Evolutionary conservation across 129 eudicot genomes (phyloP).

Genomic region (Flaveria bidentis): DNA sequence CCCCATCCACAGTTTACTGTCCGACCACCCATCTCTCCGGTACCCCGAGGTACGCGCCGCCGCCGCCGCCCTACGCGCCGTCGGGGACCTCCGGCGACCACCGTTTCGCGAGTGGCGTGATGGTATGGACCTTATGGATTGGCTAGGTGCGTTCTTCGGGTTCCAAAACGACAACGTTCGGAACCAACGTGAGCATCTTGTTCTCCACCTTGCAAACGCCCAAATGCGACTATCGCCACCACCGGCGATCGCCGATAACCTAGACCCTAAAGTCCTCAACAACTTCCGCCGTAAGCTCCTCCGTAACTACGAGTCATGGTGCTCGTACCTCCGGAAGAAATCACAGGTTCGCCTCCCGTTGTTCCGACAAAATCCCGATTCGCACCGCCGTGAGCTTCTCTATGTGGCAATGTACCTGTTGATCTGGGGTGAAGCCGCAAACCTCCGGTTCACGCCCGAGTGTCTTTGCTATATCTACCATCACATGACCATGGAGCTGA

Average conservation of each 20-base stretch:
- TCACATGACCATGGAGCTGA: slow-evolving; percentile 71
- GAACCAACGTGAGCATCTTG: slow-evolving; percentile 87
- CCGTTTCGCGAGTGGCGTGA: slow-evolving; percentile 65
- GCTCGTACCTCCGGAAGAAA: slow-evolving; percentile 54
- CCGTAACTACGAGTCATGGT: slow-evolving; percentile 70
- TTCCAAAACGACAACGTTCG: slow-evolving; percentile 81
- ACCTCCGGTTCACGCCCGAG: slow-evolving; percentile 76
- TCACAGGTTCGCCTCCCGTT: slow-evolving; percentile 57
- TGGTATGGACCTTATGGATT: slow-evolving; percentile 75
- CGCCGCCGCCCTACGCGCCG: slow-evolving; percentile 62
- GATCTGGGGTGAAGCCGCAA: slow-evolving; percentile 93
- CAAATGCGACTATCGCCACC: slow-evolving; percentile 89
- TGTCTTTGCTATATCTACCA: slow-evolving; percentile 82
- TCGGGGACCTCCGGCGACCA: slow-evolving; percentile 76
- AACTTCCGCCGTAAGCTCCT: slow-evolving; percentile 71
- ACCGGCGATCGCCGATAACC: slow-evolving; percentile 54
- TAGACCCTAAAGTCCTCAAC: slow-evolving; percentile 64
- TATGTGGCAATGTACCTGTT: slow-evolving; percentile 72
- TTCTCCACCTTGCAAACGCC: slow-evolving; percentile 80
- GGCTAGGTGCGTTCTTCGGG: slow-evolving; percentile 90
- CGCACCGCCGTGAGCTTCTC: slow-evolving; percentile 67
- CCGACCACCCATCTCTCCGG: slow-evolving; percentile 75
- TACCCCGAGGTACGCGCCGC: slow-evolving; percentile 92
- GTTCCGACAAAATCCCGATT: slow-evolving; percentile 50
- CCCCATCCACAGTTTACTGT: slow-evolving; percentile 64